Evolutionary conservation across 208 protist genomes (phyloP), one percentile per base, ranked within the genome.

Genomic region (Acanthamoeba rhysodes): DNA sequence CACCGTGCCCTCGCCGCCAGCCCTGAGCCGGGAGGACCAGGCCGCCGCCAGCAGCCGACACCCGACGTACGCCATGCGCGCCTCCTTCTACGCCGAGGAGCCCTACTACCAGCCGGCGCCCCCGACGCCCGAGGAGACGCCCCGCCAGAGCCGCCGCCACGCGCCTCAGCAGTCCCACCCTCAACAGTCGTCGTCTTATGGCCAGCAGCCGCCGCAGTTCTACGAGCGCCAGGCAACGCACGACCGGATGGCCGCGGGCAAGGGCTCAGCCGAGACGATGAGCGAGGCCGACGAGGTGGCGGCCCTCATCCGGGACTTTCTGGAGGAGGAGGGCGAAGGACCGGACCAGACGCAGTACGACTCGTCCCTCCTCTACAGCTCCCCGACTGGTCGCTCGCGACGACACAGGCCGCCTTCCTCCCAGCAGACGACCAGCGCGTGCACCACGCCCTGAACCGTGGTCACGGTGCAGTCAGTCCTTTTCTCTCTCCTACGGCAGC

Each of bases 71-170:
- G 20, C 62, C 62, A 68, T 68, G 62, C 62, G 62, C 24, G 24
- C 62, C 62, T 68, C 62, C 62, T 68, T 68, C 62, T 68, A 68
- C 20, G 62, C 24, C 62, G 62, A 68, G 62, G 62, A 68, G 62
- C 62, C 62, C 62, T 68, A 12, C 62, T 68, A 68, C 27, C 62
- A 68, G 62, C 62, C 62, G 7, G 62, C 18, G 9, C 62, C 62
- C 27, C 22, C 62, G 22, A 32, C 62, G 22, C 55, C 55, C 55
- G 55, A 59, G 55, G 55, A 59, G 55, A 22, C 55, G 16, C 20
- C 55, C 55, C 20, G 20, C 55, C 55, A 59, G 41, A 45, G 41
- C 27, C 24, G 22, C 2, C 62, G 27, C 62, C 62, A 68, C 62
- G 24, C 18, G 20, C 22, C 27, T 68, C 57, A 24, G 22, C 57